Conservation (phyloP, 345 rosid genomes). For the Syzygium aqueum region DNA sequence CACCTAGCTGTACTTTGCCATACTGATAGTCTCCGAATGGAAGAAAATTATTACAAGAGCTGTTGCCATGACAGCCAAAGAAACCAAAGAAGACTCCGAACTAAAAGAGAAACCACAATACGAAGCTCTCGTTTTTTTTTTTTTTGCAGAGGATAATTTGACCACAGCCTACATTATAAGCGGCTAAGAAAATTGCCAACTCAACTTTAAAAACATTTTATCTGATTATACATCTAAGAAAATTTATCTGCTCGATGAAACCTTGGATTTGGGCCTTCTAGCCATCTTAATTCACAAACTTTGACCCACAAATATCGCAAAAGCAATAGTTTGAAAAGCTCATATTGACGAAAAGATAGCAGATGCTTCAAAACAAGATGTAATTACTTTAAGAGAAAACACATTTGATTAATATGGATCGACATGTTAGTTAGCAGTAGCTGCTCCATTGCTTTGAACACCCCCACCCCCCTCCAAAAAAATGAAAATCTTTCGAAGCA, state of each 20-base stretch:
- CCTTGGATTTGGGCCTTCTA: not conserved
- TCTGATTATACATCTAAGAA: not conserved
- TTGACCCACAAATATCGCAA: not conserved
- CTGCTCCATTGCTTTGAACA: not conserved
- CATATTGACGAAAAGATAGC: not conserved
- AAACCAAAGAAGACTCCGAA: not conserved
- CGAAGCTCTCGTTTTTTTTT: not conserved
- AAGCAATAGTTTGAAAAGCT: not conserved
- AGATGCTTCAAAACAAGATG: not conserved
- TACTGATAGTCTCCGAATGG: not conserved
- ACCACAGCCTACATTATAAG: not conserved
- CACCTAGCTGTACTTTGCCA: not conserved
- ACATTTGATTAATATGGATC: not conserved
- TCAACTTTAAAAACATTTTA: not conserved
- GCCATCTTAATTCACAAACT: not conserved
- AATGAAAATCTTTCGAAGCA: not conserved
- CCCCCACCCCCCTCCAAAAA: not conserved
- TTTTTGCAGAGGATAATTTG: not conserved
- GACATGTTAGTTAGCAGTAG: not conserved
- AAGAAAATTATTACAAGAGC: not conserved
- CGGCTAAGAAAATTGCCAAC: not conserved
- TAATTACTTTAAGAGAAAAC: not conserved
- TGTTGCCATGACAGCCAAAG: not conserved
- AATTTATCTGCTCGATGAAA: not conserved
- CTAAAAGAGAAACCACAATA: not conserved